Conservation (phyloP, 495 filamentous ascomycete genomes). For the Penicillium angulare region DNA sequence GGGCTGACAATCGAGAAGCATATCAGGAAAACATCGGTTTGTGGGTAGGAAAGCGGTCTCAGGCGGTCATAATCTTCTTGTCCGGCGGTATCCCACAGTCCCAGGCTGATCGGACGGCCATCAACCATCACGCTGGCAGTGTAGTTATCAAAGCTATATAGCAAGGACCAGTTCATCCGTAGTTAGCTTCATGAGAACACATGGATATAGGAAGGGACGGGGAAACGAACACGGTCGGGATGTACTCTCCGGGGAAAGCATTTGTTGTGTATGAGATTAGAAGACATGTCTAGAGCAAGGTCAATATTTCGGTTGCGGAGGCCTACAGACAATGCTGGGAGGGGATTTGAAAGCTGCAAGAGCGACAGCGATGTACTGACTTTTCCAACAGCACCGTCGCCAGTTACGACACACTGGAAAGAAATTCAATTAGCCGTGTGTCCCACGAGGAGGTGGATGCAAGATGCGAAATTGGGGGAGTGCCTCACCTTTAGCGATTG, state of each 20-base stretch:
- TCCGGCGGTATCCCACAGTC: constrained; percentile 97
- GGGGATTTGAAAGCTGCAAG: not conserved
- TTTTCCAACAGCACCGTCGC: constrained; percentile 98
- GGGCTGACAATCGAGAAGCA: constrained; percentile 99
- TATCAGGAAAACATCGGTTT: constrained; percentile 97
- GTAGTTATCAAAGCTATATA: constrained; percentile 92
- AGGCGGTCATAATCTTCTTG: constrained; percentile 98
- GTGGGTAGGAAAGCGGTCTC: constrained; percentile 92
- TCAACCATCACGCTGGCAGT: constrained; percentile 98
- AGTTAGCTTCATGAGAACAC: too few species aligned
- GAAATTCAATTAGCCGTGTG: constrained; percentile 12
- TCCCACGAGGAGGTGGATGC: not conserved
- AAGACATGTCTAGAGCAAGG: constrained; percentile 77
- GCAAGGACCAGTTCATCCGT: constrained; percentile 8
- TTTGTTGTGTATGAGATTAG: constrained; percentile 99
- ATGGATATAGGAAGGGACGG: too few species aligned
- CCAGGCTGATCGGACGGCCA: constrained; percentile 92
- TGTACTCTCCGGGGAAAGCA: constrained; percentile 98
- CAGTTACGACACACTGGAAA: constrained; percentile 90
- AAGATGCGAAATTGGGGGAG: not conserved
- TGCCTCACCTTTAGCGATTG: constrained; percentile 71
- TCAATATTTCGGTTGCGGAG: constrained; percentile 5
- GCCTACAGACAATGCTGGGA: not conserved
- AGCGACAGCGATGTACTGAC: constrained; percentile 44
- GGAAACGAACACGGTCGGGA: constrained; percentile 88